phyloP scores from a whole-genome alignment of 352 stramenopile species.

The Globisporangium nagaii region DNA sequence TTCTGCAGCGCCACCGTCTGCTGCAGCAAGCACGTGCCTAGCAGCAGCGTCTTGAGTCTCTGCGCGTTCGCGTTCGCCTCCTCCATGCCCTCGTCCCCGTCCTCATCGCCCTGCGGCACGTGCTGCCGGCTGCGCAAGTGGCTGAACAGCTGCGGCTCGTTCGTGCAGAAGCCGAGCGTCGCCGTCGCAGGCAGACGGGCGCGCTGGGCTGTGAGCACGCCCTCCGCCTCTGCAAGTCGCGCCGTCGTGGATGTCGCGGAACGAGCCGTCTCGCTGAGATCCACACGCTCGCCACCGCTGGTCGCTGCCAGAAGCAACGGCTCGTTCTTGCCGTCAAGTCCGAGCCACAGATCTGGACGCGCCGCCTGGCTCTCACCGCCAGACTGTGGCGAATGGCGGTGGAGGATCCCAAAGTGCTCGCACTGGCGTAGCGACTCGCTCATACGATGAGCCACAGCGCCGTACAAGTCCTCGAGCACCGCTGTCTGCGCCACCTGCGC shows the following conservation, averaged over 20 bases:
- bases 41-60: constrained; percentile 2
- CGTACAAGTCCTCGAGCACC: constrained; percentile 20
- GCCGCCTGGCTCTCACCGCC: background rate
- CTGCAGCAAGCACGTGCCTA: constrained; percentile 24
- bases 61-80: background rate
- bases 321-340: background rate
- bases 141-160: background rate
- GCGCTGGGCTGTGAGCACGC: background rate
- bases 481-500: constrained; percentile 8
- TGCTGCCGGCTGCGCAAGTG: background rate
- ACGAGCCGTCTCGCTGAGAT: too few relatives aligned
- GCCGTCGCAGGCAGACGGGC: background rate
- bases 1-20: constrained; percentile 22
- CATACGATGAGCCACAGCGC: constrained; percentile 4
- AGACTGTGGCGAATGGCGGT: constrained; percentile 1
- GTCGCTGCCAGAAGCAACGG: constrained; percentile 1
- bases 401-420: constrained; percentile 24
- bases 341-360: constrained; percentile 1
- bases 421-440: constrained; percentile 11
- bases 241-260: background rate
- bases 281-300: background rate
- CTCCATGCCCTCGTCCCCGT: too few relatives aligned
- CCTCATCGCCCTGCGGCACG: too few relatives aligned
- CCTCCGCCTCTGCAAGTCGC: background rate
- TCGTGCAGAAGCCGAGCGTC: constrained; percentile 1